Evolutionary conservation across 169 alveolate genomes (phyloP).

Genomic region (Eimeria falciformis): DNA sequence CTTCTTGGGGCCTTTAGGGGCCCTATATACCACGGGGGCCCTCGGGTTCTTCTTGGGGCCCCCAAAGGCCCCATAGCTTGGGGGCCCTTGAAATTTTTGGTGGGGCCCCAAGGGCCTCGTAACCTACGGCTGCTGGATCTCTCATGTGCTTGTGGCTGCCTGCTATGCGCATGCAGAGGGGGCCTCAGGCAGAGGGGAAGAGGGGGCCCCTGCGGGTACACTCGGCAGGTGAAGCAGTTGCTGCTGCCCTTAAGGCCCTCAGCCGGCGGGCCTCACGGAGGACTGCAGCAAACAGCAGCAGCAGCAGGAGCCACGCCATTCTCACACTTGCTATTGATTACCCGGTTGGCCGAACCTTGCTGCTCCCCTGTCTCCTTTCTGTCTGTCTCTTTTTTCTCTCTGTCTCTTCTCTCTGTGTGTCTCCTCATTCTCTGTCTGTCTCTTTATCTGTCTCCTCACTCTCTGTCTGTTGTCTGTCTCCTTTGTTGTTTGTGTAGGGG

Average conservation of each 20-base stretch:
- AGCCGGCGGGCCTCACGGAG: conserved; percentile 12
- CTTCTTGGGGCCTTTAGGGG: too few species aligned
- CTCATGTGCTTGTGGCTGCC: background rate
- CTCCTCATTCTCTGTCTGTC: too few species aligned
- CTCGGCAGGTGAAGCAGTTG: background rate
- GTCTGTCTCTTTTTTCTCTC: too few species aligned
- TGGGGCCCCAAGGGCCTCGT: background rate
- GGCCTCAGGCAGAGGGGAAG: background rate
- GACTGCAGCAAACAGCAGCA: conserved; percentile 37
- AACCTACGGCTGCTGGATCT: background rate
- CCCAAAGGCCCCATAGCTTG: background rate
- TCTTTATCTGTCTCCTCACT: too few species aligned
- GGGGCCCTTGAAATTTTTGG: background rate
- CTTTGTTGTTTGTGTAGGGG: too few species aligned
- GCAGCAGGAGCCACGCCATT: conserved; percentile 44
- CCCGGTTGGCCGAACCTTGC: conserved; percentile 26
- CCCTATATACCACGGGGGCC: too few species aligned
- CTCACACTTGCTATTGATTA: background rate
- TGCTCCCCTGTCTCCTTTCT: too few species aligned
- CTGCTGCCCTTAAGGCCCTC: conserved; percentile 36
- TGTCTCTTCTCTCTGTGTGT: too few species aligned
- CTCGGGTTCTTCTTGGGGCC: too few species aligned
- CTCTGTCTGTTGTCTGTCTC: too few species aligned
- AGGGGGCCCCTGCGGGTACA: conserved; percentile 8
- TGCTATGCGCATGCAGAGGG: conserved; percentile 11